Evolutionary conservation across 2,329 filamentous ascomycete species (phyloP).

Genomic region (Bretziella fagacearum): DNA sequence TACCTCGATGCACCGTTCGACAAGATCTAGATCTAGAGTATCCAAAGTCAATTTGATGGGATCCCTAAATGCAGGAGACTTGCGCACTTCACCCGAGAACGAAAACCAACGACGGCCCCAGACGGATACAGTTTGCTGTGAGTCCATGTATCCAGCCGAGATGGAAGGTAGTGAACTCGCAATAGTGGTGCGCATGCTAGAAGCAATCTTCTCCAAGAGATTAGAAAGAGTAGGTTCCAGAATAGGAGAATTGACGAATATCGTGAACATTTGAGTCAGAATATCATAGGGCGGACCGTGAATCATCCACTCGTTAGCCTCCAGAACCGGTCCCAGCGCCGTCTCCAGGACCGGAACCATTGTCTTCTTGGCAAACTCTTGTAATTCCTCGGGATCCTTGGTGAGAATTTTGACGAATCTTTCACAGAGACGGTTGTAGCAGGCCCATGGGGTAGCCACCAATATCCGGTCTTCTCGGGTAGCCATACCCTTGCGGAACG

Average conservation of each 20-base stretch:
- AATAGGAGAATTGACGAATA: neutral
- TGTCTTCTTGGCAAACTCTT: conserved; percentile 30
- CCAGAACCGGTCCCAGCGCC: conserved; percentile 32
- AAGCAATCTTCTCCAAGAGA: conserved; percentile 24
- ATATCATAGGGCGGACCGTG: conserved; percentile 10
- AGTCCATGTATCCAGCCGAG: conserved; percentile 56
- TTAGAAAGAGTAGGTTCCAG: conserved; percentile 14
- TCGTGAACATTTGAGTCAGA: conserved; percentile 9
- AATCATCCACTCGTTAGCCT: conserved; percentile 22
- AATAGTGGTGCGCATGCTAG: conserved; percentile 46
- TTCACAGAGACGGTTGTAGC: conserved; percentile 50
- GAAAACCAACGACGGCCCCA: conserved; percentile 52
- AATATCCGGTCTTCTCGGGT: conserved; percentile 56
- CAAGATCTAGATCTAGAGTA: conserved; percentile 18
- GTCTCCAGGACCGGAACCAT: conserved; percentile 38
- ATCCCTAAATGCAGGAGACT: neutral
- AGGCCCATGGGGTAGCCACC: conserved; percentile 56
- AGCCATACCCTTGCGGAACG: conserved; percentile 53
- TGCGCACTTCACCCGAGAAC: neutral
- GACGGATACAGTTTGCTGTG: conserved; percentile 50
- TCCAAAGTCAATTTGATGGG: conserved; percentile 16
- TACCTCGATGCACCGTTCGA: conserved; percentile 23
- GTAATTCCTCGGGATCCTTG: conserved; percentile 25
- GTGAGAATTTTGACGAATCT: conserved; percentile 33
- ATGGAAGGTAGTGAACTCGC: conserved; percentile 65